Percentiles rank a stretch among this genome's conserved stretches.
Evolutionary conservation across 2,329 filamentous ascomycete genomes (phyloP).

Genomic region (Tothia fuscella): DNA sequence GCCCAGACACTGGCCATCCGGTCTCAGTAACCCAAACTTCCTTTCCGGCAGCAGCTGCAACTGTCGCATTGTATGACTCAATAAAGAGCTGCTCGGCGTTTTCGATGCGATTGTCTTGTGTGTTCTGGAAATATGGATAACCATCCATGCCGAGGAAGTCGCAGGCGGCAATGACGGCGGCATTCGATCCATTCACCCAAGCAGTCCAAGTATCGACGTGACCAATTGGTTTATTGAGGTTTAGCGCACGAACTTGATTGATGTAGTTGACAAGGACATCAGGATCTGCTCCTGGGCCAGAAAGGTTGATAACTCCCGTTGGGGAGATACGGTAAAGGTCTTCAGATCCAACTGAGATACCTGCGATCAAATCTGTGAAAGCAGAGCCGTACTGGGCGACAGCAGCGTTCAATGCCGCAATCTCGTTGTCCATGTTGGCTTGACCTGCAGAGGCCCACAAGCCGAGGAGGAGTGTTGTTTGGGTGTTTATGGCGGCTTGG

Average conservation of each 20-base stretch:
- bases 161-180: slow-evolving; percentile 51
- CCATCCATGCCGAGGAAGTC: slow-evolving; percentile 80
- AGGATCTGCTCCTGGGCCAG: slow-evolving; percentile 52
- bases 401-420: slow-evolving; percentile 57
- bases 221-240: slow-evolving; percentile 51
- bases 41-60: slow-evolving; percentile 50
- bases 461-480: slow-evolving; percentile 68
- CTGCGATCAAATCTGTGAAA: slow-evolving; percentile 57
- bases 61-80: slow-evolving; percentile 47
- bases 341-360: slow-evolving; percentile 78
- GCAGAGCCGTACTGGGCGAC: slow-evolving; percentile 55
- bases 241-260: slow-evolving; percentile 48
- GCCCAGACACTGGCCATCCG: slow-evolving; percentile 69
- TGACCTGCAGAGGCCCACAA: slow-evolving; percentile 48
- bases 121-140: slow-evolving; percentile 73
- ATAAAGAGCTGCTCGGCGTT: slow-evolving; percentile 57
- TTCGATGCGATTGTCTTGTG: slow-evolving; percentile 41
- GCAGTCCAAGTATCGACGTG: slow-evolving; percentile 83
- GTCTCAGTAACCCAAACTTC: slow-evolving; percentile 80
- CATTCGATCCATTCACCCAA: slow-evolving; percentile 40
- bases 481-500: slow-evolving; percentile 68
- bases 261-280: slow-evolving; percentile 57
- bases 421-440: slow-evolving; percentile 55
- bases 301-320: slow-evolving; percentile 52
- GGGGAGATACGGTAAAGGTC: slow-evolving; percentile 53